These are phyloP conservation scores for Termitomyces bulborhizus DNA, from an alignment of 768 basidiomycete species.

Conservation along the genomic window DNA sequence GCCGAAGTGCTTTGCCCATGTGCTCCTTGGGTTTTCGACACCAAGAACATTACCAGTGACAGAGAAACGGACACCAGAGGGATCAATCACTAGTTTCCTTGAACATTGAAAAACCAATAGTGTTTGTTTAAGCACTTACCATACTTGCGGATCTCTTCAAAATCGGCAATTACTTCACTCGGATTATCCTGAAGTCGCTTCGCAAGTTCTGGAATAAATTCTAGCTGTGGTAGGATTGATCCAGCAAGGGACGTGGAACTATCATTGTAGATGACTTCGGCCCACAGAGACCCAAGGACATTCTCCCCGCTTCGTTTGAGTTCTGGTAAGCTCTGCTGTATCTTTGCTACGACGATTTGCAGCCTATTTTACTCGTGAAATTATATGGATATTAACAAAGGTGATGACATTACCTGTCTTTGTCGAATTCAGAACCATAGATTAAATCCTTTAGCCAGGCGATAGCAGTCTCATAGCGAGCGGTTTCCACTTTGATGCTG, in stretches of 20 bases:
- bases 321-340: constrained; percentile 85
- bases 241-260: constrained; percentile 63
- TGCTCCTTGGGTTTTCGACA: constrained; percentile 63
- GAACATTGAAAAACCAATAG: neutral
- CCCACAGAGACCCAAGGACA: constrained; percentile 68
- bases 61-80: constrained; percentile 80
- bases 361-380: constrained; percentile 42
- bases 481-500: constrained; percentile 78
- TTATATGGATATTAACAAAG: neutral
- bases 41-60: constrained; percentile 82
- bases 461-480: constrained; percentile 74
- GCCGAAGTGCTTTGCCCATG: constrained; percentile 69
- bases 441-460: constrained; percentile 83
- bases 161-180: constrained; percentile 60
- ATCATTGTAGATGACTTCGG: constrained; percentile 59
- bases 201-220: constrained; percentile 72
- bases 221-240: constrained; percentile 65
- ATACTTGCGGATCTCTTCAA: constrained; percentile 65
- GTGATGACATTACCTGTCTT: constrained; percentile 52
- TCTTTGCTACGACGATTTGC: constrained; percentile 79
- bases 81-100: constrained; percentile 60
- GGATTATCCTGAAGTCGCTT: constrained; percentile 70
- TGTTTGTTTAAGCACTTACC: constrained; percentile 39
- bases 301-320: constrained; percentile 84
- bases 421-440: constrained; percentile 69